Conservation (phyloP, 2,329 filamentous ascomycete genomes). For the Pseudogymnoascus destructans region DNA sequence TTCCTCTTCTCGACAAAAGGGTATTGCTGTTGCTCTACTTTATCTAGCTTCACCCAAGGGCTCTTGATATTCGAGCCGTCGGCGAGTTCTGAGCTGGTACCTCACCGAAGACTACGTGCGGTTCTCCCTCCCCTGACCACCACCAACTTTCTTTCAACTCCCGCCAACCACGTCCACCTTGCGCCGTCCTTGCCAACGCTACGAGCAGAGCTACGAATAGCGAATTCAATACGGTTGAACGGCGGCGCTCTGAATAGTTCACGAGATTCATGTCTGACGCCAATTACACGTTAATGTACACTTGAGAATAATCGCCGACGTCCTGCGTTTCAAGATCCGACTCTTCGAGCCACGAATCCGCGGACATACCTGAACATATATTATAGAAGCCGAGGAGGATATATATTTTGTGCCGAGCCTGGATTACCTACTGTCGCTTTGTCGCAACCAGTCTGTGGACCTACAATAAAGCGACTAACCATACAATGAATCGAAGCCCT, state of each 20-base stretch:
- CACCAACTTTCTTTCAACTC: neutral
- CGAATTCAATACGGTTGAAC: neutral
- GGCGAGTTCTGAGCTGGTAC: slow-evolving; percentile 2
- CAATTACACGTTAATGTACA: slow-evolving; percentile 5
- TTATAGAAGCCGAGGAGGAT: neutral
- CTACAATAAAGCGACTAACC: slow-evolving; percentile 4
- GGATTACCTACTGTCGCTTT: neutral
- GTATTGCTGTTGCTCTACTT: neutral
- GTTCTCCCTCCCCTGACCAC: neutral
- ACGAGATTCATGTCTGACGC: slow-evolving; percentile 6
- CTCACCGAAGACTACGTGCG: slow-evolving; percentile 1
- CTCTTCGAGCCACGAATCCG: slow-evolving; percentile 1
- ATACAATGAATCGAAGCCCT: slow-evolving; percentile 57
- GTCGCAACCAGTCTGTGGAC: neutral
- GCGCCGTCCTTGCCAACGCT: slow-evolving; percentile 2
- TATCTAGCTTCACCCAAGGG: neutral
- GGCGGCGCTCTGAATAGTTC: neutral
- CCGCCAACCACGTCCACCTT: neutral
- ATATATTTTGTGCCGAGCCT: neutral
- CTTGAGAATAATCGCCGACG: slow-evolving; percentile 5
- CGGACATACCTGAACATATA: neutral
- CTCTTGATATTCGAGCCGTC: neutral
- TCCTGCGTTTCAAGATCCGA: slow-evolving; percentile 5
- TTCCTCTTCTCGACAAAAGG: neutral
- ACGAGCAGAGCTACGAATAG: slow-evolving; percentile 6